Conservation (phyloP, 495 filamentous ascomycete species). For the Xylaria bambusicola region DNA sequence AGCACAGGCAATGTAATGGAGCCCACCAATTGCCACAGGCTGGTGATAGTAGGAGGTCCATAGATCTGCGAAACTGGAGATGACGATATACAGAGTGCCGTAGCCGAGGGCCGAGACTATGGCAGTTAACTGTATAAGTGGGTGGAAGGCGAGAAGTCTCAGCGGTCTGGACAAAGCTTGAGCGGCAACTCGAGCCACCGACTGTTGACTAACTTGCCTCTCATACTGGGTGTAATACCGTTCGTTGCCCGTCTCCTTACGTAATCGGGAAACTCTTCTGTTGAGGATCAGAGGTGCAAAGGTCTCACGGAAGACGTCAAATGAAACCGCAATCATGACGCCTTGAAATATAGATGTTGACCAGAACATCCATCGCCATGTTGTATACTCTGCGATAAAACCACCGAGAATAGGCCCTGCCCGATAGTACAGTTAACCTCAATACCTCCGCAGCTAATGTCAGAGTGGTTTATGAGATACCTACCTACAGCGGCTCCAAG, state of each 20-base stretch:
- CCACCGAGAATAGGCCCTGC: conserved; percentile 62
- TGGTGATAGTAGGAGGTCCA: conserved; percentile 43
- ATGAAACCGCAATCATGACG: conserved; percentile 32
- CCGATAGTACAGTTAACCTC: conserved; percentile 36
- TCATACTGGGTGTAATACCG: conserved; percentile 36
- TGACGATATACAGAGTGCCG: conserved; percentile 50
- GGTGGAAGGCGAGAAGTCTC: conserved; percentile 54
- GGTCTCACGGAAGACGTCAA: conserved; percentile 59
- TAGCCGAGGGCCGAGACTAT: conserved; percentile 44
- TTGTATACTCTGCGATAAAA: conserved; percentile 50
- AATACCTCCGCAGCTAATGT: conserved; percentile 42
- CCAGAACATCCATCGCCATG: conserved; percentile 54
- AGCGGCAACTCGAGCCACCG: conserved; percentile 3
- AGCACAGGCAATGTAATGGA: conserved; percentile 56
- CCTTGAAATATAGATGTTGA: conserved; percentile 43
- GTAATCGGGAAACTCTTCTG: conserved; percentile 52
- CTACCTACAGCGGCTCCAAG: conserved; percentile 46
- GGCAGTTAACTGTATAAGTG: conserved; percentile 49
- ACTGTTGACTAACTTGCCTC: conserved; percentile 12
- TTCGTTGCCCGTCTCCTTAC: conserved; percentile 56
- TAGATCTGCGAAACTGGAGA: conserved; percentile 52
- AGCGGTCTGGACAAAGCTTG: conserved; percentile 49
- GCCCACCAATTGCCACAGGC: conserved; percentile 30
- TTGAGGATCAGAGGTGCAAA: conserved; percentile 60
- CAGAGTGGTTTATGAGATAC: not conserved